Evolutionary conservation across 306 rosid genomes (phyloP).

Genomic region (Prinsepia uniflora): DNA sequence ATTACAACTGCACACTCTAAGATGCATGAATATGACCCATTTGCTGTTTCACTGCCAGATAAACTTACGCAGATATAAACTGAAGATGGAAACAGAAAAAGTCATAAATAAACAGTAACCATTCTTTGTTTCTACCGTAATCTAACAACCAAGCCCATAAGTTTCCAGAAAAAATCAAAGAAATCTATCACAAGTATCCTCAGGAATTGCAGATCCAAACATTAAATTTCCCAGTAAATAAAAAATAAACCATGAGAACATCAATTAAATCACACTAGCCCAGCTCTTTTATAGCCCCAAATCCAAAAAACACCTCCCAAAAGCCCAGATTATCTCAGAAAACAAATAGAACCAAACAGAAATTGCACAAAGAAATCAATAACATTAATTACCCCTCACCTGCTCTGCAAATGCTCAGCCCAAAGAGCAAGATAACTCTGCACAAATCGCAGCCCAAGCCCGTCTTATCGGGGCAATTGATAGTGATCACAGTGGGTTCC

Average conservation of each 20-base stretch:
- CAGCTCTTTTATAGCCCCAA: neutral
- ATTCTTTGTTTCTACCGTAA: neutral
- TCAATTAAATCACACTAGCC: neutral
- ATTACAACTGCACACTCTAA: neutral
- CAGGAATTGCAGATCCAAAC: slow-evolving; percentile 16
- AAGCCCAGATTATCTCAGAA: neutral
- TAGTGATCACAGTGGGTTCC: slow-evolving; percentile 50
- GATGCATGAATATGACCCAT: neutral
- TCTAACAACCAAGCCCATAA: neutral
- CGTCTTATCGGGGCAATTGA: slow-evolving; percentile 59
- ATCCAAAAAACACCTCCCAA: neutral
- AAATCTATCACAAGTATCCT: neutral
- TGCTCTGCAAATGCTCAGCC: slow-evolving; percentile 51
- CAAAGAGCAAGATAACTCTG: slow-evolving; percentile 49
- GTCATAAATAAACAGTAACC: neutral
- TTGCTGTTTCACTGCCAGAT: neutral
- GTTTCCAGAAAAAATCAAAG: neutral
- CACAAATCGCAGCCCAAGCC: slow-evolving; percentile 56
- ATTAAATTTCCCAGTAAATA: neutral
- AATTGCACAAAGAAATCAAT: neutral
- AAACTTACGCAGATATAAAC: neutral
- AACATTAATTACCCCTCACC: slow-evolving; percentile 27
- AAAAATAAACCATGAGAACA: too few relatives aligned
- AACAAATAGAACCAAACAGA: neutral
- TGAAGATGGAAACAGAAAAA: neutral